Evolutionary conservation across 2,329 filamentous ascomycete genomes (phyloP), one percentile per base, ranked within the genome.

Genomic region (Penicillium sp.): DNA sequence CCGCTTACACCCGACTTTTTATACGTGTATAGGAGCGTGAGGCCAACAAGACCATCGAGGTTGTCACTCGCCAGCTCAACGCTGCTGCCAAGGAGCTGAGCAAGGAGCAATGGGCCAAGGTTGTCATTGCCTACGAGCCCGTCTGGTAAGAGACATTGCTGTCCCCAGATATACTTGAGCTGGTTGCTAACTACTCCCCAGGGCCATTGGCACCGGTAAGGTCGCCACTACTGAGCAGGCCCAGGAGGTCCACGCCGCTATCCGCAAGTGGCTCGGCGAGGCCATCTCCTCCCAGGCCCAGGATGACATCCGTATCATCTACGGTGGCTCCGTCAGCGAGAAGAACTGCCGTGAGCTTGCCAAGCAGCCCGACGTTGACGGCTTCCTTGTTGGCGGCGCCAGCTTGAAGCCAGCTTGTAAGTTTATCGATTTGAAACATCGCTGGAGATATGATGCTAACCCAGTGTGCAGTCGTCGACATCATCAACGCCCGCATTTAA

Each of bases 121-220:
- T 98, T 59, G 93, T 98, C 71, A 82, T 98, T 66, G 93, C 93
- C 67, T 98, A 98, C 76, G 93, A 98, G 82, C 93, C 93, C 67
- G 95, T 98, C 80, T 98, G 93, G 92, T 90, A 83, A 71, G 87
- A 44, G 87, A 44, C 12, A 18, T 12, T n/a, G 6, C 28, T 13
- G 24, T n/a, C 39, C 13, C 9, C 4, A 29, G 3, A 24, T 31
- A 28, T 20, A 31, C 38, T 6, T 15, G n/a, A 31, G n/a, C 25
- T 31, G 31, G n/a, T 20, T 38, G 7, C 28, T 57, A 45, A 28
- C 42, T 18, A 33, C 3, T 32, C 10, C 47, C 2, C 56, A 80
- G 78, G 79, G 83, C 83, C 49, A 86, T 86, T 53, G 92, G 92
- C 63, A 97, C 93, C 60, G 93, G 93, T 74, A 95, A 93, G 79